Conservation (phyloP, 148 eudicot genomes). For the Nepenthes gracilis region DNA sequence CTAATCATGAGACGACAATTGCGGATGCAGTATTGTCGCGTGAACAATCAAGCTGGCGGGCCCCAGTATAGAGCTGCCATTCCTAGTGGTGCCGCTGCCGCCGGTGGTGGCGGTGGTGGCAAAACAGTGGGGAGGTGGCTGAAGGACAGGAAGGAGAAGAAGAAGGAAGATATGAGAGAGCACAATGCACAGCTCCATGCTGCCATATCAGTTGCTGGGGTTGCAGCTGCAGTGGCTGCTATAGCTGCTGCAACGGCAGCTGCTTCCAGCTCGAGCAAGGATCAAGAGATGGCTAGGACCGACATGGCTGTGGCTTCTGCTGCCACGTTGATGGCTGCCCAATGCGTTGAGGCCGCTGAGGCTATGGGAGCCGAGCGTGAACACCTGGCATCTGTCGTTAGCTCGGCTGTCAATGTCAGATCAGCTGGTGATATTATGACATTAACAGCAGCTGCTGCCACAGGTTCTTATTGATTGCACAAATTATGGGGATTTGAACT, state of each 20-base stretch:
- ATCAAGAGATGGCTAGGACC: constrained; percentile 58
- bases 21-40: constrained; percentile 45
- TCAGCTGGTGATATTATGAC: constrained; percentile 94
- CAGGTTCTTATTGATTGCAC: constrained; percentile 29
- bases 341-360: constrained; percentile 94
- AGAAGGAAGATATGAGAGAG: constrained; percentile 77
- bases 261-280: constrained; percentile 50
- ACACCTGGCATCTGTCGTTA: constrained; percentile 63
- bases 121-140: constrained; percentile 95
- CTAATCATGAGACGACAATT: too few relatives aligned
- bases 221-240: constrained; percentile 93
- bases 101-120: constrained; percentile 42
- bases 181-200: constrained; percentile 94
- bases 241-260: constrained; percentile 90
- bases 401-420: constrained; percentile 86
- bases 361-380: constrained; percentile 91
- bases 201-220: constrained; percentile 87
- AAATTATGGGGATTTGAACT: too few relatives aligned
- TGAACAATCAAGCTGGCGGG: constrained; percentile 34
- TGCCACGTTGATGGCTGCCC: constrained; percentile 89
- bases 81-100: constrained; percentile 10
- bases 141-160: constrained; percentile 82
- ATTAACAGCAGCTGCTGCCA: constrained; percentile 86
- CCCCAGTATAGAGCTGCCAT: constrained; percentile 37
- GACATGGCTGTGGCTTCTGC: constrained; percentile 96